These are phyloP conservation scores for Rubia occidens DNA, from an alignment of 305 asterid genomes.

Conservation along the genomic window DNA sequence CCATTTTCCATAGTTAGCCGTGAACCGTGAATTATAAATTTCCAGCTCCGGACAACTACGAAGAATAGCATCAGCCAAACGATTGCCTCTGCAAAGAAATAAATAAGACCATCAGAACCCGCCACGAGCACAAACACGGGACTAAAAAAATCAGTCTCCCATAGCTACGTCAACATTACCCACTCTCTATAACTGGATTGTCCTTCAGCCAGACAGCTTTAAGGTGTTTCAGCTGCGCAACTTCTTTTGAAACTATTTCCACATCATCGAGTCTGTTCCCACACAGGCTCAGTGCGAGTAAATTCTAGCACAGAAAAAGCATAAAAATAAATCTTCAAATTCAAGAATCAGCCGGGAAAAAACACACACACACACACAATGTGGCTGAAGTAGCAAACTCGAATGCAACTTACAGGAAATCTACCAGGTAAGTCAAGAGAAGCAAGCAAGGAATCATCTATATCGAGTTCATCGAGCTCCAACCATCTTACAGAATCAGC, in stretches of 20 bases:
- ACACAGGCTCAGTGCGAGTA: conserved; percentile 72
- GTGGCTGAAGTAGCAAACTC: background rate
- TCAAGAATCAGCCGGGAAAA: conserved; percentile 4
- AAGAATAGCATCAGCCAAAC: conserved; percentile 45
- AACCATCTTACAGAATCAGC: conserved; percentile 60
- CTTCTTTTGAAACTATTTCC: conserved; percentile 43
- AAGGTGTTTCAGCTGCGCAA: conserved; percentile 55
- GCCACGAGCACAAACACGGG: conserved; percentile 14
- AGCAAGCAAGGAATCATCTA: conserved; percentile 55
- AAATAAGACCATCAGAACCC: conserved; percentile 17
- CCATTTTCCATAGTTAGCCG: conserved; percentile 67
- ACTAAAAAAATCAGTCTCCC: conserved; percentile 4
- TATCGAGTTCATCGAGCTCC: conserved; percentile 85
- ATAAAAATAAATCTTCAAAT: conserved; percentile 1
- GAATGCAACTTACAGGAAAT: conserved; percentile 58
- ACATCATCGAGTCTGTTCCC: conserved; percentile 60
- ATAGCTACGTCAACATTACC: conserved; percentile 36
- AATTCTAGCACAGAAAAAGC: conserved; percentile 35
- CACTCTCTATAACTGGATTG: conserved; percentile 49
- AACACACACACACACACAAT: background rate
- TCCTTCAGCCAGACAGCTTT: conserved; percentile 84
- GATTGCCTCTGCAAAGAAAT: conserved; percentile 33
- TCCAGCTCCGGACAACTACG: conserved; percentile 53
- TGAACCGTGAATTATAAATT: conserved; percentile 67
- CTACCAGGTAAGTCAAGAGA: conserved; percentile 76